These are phyloP conservation scores for Amanita rimosa DNA, from an alignment of 768 basidiomycete genomes.

Conservation along the genomic window DNA sequence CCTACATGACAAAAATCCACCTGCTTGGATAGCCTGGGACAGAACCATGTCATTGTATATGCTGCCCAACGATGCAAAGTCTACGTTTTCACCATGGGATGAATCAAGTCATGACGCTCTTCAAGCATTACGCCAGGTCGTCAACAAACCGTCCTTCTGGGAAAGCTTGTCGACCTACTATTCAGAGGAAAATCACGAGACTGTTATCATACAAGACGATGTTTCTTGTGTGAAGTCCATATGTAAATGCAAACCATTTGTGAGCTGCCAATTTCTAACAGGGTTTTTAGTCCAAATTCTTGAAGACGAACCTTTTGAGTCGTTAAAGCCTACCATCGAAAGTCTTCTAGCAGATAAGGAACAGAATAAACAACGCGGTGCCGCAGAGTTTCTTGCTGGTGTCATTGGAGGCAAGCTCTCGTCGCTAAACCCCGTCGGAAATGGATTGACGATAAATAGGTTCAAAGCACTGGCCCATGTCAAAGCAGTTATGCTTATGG, in stretches of 20 bases:
- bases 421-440: neutral
- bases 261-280: conserved; percentile 2
- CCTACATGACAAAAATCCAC: conserved; percentile 42
- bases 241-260: conserved; percentile 30
- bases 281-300: conserved; percentile 54
- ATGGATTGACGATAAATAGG: conserved; percentile 28
- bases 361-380: conserved; percentile 81
- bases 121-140: conserved; percentile 35
- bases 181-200: conserved; percentile 69
- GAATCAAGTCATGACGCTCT: conserved; percentile 37
- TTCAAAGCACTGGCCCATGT: conserved; percentile 77
- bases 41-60: conserved; percentile 32
- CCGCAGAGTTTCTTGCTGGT: conserved; percentile 75
- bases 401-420: conserved; percentile 40
- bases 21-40: conserved; percentile 66
- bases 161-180: conserved; percentile 55
- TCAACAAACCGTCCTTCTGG: conserved; percentile 48
- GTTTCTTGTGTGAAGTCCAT: conserved; percentile 66
- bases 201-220: conserved; percentile 53
- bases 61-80: conserved; percentile 32
- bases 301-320: conserved; percentile 60
- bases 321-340: conserved; percentile 50
- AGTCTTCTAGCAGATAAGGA: conserved; percentile 57
- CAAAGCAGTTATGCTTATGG: conserved; percentile 64
- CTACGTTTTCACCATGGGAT: conserved; percentile 55